These are phyloP conservation scores for Rhodotorula babjevae DNA, from an alignment of 768 basidiomycete genomes.

Conservation along the genomic window DNA sequence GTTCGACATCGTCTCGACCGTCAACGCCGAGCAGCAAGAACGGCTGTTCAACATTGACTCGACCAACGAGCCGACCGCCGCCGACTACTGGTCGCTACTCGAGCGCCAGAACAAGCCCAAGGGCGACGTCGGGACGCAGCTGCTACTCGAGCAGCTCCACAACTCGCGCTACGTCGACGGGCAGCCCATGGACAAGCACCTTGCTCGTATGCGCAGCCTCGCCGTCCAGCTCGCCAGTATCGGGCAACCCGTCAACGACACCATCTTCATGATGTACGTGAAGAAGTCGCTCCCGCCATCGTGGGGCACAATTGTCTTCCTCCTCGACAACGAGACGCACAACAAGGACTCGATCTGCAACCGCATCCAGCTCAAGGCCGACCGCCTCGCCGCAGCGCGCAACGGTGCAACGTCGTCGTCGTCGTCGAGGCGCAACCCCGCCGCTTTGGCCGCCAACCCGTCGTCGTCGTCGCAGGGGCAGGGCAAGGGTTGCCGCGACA, in stretches of 20 bases:
- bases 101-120: background rate
- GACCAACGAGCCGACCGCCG: background rate
- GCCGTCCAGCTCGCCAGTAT: background rate
- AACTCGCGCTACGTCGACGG: background rate
- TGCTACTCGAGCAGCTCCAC: background rate
- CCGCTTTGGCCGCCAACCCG: background rate
- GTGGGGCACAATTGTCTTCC: constrained; percentile 4
- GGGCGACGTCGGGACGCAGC: background rate
- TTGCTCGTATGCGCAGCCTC: background rate
- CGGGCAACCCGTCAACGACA: background rate
- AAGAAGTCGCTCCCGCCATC: constrained; percentile 5
- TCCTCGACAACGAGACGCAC: background rate
- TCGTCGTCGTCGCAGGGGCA: background rate
- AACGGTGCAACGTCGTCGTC: background rate
- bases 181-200: background rate
- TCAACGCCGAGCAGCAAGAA: background rate
- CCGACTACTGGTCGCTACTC: background rate
- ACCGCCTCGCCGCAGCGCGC: background rate
- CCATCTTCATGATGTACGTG: background rate
- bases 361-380: background rate
- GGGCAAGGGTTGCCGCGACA: background rate
- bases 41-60: background rate
- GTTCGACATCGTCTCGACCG: background rate
- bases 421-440: background rate
- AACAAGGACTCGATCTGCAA: background rate